Evolutionary conservation across 345 rosid genomes (phyloP), one percentile per base, ranked within the genome.

Genomic region (Passiflora organensis): DNA sequence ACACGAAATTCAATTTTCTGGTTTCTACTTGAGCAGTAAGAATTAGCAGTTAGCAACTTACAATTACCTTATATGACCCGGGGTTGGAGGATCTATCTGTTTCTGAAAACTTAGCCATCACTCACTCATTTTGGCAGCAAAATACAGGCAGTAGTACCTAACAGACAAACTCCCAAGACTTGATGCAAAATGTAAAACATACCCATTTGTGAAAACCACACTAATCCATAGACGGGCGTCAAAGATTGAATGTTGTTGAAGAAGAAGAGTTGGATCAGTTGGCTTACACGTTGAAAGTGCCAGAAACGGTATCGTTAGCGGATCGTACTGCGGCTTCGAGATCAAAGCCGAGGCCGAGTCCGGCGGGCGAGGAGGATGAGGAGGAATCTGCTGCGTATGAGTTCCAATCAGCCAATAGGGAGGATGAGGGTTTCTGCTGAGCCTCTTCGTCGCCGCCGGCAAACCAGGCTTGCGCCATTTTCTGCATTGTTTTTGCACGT

Each of bases 201-300:
- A 41, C 43, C 43, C 43, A 8, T 12, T 1, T 6, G n/a, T 4
- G 43, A 9, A 41, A 12, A 28, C 8, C 34, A 28, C 3, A 28
- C 5, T 28, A 8, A 28, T 28, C 5, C 13, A 4, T 15, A 41
- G n/a, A 41, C 1, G 9, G 1, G 1, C n/a, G n/a, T 11, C 5
- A 41, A 13, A 41, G n/a, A 41, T 8, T 6, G 43, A 41, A 41
- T 11, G 5, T 1, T 32, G 6, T 8, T 10, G 8, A 43, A 46
- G 28, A 34, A 18, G 23, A 23, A 46, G 22, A 32, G 10, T 6
- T 4, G 21, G 25, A 2, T 21, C 12, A 13, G 6, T 32, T 13
- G n/a, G 22, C 48, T 62, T 63, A 69, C 73, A 69, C 73, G 22
- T 48, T 63, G 64, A 69, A 53, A 68, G 73, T 69, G 17, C 64